A percentile compares a stretch with the other conserved stretches of the same genome.
phyloP scores from a whole-genome alignment of 1,139 yeast genomes.

The Sugiyamaella novakii region DNA sequence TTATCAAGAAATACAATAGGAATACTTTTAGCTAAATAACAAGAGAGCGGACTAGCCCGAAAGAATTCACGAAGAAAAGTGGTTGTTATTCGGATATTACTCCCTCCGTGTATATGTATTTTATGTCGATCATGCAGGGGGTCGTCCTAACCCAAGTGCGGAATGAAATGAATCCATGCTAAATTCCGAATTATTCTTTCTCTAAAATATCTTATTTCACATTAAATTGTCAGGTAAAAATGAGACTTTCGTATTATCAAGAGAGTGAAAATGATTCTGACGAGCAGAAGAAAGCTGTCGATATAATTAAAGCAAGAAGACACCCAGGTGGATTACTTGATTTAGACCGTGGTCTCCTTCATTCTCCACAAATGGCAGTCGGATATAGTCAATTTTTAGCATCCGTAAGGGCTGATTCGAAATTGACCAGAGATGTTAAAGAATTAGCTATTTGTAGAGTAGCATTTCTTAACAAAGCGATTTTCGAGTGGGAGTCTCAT shows the following conservation, averaged over 20 bases:
- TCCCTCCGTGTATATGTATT: too few species aligned
- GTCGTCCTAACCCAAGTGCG: too few species aligned
- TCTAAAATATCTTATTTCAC: too few species aligned
- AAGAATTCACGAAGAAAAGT: too few species aligned
- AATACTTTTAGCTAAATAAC: too few species aligned
- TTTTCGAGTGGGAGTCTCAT: constrained; percentile 22
- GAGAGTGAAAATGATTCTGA: constrained; percentile 6
- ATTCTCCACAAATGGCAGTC: constrained; percentile 20
- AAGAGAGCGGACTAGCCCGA: too few species aligned
- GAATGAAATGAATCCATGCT: too few species aligned
- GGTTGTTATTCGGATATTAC: too few species aligned
- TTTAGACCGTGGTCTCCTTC: constrained; percentile 21
- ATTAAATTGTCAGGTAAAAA: constrained; percentile 5
- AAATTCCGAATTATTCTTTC: too few species aligned
- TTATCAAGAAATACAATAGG: too few species aligned
- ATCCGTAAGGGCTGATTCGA: constrained; percentile 18
- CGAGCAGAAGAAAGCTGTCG: constrained; percentile 13
- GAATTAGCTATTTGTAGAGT: constrained; percentile 23
- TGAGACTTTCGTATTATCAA: constrained; percentile 18
- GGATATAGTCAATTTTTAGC: constrained; percentile 23
- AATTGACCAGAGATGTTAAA: constrained; percentile 18
- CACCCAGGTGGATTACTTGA: constrained; percentile 18
- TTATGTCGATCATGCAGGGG: too few species aligned
- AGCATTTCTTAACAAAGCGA: constrained; percentile 19
- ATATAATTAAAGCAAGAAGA: constrained; percentile 17